Conservation (phyloP, 805 yeast genomes). For the Grigorovia humatica region DNA sequence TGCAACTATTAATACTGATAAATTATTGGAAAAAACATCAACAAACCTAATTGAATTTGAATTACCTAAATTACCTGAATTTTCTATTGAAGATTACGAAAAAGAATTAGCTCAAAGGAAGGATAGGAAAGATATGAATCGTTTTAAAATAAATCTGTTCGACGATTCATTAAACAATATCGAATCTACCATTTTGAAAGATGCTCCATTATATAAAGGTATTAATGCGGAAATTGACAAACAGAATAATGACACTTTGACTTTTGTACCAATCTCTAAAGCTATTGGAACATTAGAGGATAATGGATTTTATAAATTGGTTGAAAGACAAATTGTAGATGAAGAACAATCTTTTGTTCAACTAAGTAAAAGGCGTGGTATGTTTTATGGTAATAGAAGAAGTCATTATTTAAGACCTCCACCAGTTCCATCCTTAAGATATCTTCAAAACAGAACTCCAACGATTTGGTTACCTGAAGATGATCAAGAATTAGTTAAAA, state of each 20-base stretch:
- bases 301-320: conserved; percentile 48
- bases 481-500: conserved; percentile 66
- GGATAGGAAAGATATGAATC: conserved; percentile 3
- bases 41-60: conserved; percentile 21
- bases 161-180: conserved; percentile 21
- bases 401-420: conserved; percentile 74
- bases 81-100: conserved; percentile 22
- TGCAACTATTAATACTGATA: conserved; percentile 29
- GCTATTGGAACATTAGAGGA: conserved; percentile 54
- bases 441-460: conserved; percentile 75
- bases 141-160: conserved; percentile 26
- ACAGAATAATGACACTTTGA: conserved; percentile 8
- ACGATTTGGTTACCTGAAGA: conserved; percentile 96
- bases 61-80: background rate
- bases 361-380: conserved; percentile 33
- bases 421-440: conserved; percentile 74
- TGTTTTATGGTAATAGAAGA: conserved; percentile 40
- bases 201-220: conserved; percentile 27
- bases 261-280: conserved; percentile 52
- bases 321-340: conserved; percentile 41
- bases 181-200: conserved; percentile 24
- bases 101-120: background rate
- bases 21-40: conserved; percentile 28
- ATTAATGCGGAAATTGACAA: conserved; percentile 22
- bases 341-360: conserved; percentile 30